These are phyloP conservation scores for Geum urbanum DNA, from an alignment of 306 rosid species.

Conservation along the genomic window DNA sequence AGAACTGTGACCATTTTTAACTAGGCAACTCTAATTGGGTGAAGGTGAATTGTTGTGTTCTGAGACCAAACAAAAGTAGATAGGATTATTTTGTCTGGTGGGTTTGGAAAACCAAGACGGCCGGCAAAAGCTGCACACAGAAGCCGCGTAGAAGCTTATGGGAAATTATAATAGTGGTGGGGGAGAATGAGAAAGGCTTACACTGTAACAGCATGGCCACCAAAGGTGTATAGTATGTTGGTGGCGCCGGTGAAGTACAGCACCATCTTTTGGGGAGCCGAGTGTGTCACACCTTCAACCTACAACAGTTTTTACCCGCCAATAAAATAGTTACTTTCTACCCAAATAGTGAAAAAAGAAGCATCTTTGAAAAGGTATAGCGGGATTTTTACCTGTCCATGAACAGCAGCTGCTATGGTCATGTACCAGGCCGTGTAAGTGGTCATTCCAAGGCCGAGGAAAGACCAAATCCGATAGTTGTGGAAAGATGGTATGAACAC, in stretches of 20 bases:
- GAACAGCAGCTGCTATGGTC: constrained; percentile 56
- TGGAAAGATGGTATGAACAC: constrained; percentile 98
- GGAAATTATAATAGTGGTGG: neutral
- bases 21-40: constrained; percentile 13
- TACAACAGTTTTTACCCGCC: constrained; percentile 18
- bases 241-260: constrained; percentile 98
- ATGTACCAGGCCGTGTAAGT: constrained; percentile 97
- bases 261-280: constrained; percentile 72
- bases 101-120: constrained; percentile 34
- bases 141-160: constrained; percentile 37
- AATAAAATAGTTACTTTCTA: neutral
- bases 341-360: neutral
- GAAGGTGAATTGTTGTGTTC: constrained; percentile 20
- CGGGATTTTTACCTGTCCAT: constrained; percentile 65
- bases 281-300: constrained; percentile 62
- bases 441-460: constrained; percentile 96
- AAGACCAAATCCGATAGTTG: constrained; percentile 95
- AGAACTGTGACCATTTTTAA: neutral
- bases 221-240: constrained; percentile 91
- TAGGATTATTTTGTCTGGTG: constrained; percentile 36
- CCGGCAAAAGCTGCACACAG: constrained; percentile 50
- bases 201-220: constrained; percentile 99
- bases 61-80: constrained; percentile 30
- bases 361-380: neutral
- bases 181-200: constrained; percentile 26